Conservation (phyloP, 2,329 filamentous ascomycete genomes). For the Coniochaeta sp. region DNA sequence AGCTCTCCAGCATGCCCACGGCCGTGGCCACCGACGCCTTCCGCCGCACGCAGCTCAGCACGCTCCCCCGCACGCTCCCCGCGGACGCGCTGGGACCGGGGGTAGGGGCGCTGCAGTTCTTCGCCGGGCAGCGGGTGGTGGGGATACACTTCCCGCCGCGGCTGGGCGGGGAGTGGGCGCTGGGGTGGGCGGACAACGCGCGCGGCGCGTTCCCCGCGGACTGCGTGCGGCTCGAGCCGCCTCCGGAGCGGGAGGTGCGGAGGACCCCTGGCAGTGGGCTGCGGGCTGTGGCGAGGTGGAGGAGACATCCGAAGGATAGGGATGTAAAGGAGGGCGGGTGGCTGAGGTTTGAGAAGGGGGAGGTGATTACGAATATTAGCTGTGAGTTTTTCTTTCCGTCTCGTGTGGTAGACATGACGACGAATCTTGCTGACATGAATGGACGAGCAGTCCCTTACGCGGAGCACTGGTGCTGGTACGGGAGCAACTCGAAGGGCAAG, state of each 20-base stretch:
- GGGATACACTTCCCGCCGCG: conserved; percentile 35
- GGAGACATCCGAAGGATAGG: conserved; percentile 35
- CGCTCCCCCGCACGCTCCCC: too few species aligned
- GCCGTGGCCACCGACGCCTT: conserved; percentile 39
- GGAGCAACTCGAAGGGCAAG: conserved; percentile 43
- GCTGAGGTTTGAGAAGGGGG: conserved; percentile 56
- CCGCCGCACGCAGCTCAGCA: conserved; percentile 34
- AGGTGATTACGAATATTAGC: conserved; percentile 57
- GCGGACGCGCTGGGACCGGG: conserved; percentile 9
- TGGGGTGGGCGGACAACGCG: conserved; percentile 47
- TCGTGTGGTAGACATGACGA: neutral
- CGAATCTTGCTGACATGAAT: neutral
- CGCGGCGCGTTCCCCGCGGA: conserved; percentile 42
- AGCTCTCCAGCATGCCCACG: conserved; percentile 34
- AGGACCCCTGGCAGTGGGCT: conserved; percentile 12
- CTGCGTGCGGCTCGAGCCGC: conserved; percentile 34
- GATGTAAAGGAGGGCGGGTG: conserved; percentile 27
- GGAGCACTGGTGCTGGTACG: conserved; percentile 51
- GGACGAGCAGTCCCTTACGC: conserved; percentile 23
- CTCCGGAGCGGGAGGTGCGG: conserved; percentile 22
- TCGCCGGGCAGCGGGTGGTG: conserved; percentile 29
- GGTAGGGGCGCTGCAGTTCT: conserved; percentile 11
- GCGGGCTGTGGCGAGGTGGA: conserved; percentile 43
- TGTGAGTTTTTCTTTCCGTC: conserved; percentile 31
- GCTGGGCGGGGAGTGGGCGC: conserved; percentile 47